phyloP scores from a whole-genome alignment of 345 rosid species.

The Eucalyptus erythrocorys region DNA sequence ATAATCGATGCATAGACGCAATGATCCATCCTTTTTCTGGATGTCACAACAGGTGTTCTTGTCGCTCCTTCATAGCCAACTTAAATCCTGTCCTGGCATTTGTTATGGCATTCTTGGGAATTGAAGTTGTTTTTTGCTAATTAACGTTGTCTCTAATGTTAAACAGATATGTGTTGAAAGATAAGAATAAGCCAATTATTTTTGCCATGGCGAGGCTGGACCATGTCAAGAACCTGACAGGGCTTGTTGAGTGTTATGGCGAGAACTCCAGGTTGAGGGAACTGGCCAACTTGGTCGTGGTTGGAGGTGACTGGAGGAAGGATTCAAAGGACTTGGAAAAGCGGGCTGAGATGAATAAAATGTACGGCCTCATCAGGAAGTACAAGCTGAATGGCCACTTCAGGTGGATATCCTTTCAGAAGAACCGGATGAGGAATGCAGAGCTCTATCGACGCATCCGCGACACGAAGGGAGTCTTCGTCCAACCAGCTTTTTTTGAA shows the following conservation, averaged over 20 bases:
- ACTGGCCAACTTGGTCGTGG: conserved; percentile 72
- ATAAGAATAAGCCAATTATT: conserved; percentile 65
- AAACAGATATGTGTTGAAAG: conserved; percentile 66
- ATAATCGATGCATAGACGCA: too few species aligned
- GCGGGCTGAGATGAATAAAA: conserved; percentile 86
- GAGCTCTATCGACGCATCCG: conserved; percentile 69
- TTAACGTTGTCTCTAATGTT: too few species aligned
- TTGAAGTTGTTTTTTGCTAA: too few species aligned
- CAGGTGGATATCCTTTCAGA: conserved; percentile 81
- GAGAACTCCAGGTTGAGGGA: conserved; percentile 59
- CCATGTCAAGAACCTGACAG: conserved; percentile 8
- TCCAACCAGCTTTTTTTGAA: conserved; percentile 84
- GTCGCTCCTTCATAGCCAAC: too few species aligned
- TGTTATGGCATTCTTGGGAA: background rate
- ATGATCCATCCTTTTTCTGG: too few species aligned
- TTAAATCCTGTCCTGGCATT: background rate
- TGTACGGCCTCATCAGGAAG: conserved; percentile 43
- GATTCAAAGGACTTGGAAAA: conserved; percentile 85
- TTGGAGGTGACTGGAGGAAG: conserved; percentile 85
- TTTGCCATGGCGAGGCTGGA: conserved; percentile 86
- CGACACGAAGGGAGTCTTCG: conserved; percentile 76
- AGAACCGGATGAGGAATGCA: conserved; percentile 73
- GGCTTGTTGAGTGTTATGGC: conserved; percentile 93
- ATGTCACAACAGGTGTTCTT: too few species aligned
- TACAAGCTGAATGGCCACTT: conserved; percentile 70